Evolutionary conservation across 2,329 filamentous ascomycete genomes (phyloP).

Genomic region (Pseudocercospora pini-densiflorae): DNA sequence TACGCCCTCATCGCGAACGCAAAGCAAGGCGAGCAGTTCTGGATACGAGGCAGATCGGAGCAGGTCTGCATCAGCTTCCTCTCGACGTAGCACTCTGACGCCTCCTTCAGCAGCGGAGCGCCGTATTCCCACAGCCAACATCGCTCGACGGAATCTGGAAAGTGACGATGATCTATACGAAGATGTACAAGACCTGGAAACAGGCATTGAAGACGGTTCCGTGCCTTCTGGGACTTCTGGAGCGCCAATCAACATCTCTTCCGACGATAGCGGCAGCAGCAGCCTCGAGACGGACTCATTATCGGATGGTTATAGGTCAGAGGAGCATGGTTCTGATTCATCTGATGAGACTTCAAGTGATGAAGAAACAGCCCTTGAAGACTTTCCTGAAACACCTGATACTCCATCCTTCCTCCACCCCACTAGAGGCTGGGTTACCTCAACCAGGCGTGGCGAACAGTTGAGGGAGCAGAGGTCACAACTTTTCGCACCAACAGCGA

Average conservation of each 20-base stretch:
- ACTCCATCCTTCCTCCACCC: not conserved
- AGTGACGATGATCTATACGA: not conserved
- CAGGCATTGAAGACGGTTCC: not conserved
- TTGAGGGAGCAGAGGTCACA: not conserved
- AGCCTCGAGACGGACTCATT: not conserved
- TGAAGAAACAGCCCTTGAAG: not conserved
- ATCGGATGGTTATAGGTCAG: not conserved
- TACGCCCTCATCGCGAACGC: not conserved
- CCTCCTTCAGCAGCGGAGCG: not conserved
- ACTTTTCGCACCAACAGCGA: not conserved
- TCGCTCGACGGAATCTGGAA: not conserved
- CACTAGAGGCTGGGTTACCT: not conserved
- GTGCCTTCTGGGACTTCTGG: not conserved
- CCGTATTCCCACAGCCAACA: not conserved
- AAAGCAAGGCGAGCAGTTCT: not conserved
- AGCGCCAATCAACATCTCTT: not conserved
- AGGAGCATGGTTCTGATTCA: not conserved
- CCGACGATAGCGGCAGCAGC: not conserved
- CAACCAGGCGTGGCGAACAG: not conserved
- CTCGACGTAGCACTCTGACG: not conserved
- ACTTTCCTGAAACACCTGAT: not conserved
- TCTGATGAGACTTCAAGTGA: not conserved
- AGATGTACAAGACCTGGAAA: not conserved
- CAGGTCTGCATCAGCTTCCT: not conserved
- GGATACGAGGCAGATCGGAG: constrained; percentile 2